Base-by-base conservation (phyloP, 1,284 basidiomycete species). In the Dichomitus squalens region DNA sequence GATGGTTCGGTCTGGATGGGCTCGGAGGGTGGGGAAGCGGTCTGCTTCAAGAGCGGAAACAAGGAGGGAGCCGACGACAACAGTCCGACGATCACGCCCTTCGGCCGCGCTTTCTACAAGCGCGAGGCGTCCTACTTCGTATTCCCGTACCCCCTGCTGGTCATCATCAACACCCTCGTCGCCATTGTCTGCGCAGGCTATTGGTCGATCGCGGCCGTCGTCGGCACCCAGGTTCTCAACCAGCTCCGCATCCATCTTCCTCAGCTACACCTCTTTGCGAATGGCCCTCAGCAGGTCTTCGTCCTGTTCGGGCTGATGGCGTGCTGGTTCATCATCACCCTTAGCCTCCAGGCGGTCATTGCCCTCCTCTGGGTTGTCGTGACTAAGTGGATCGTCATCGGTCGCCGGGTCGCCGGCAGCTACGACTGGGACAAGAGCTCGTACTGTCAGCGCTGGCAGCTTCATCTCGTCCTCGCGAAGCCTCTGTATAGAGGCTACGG, bases 1-100 rank as follows among this genome's bases (percentile, higher is more conserved):
- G 75, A 77, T 53, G 75, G 76, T 8, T 77, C 76, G 18, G 77
- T 74, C 1, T 79, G 78, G 79, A 76, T 80, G 63, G 78, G 79
- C 18, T 75, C 75, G 58, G 76, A 75, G 33, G 66, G 63, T 18
- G 73, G 74, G 16, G 72, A 75, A 52, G 73, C 75, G 7, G 69
- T 78, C 12, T 64, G 62, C 29, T 64, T 64, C 62, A 64, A 61
- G 59, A 51, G 6, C 27, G 59, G 55, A 35, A 36, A 33, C 25
- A 52, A 53, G 47, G 57, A 65, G 48, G 52, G 53, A 16, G 41
- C 18, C 31, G 63, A 65, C 48, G 61, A 61, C 20, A 70, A 72
- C 54, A 23, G n/a, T 11, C 53, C 61, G 20, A 79, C 77, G 1
- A 74, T 67, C 31, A 79, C 77, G 2, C 79, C 79, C 3, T 81